These are phyloP conservation scores for Taxillus chinensis DNA, from an alignment of 164 flowering plant species.

Conservation along the genomic window DNA sequence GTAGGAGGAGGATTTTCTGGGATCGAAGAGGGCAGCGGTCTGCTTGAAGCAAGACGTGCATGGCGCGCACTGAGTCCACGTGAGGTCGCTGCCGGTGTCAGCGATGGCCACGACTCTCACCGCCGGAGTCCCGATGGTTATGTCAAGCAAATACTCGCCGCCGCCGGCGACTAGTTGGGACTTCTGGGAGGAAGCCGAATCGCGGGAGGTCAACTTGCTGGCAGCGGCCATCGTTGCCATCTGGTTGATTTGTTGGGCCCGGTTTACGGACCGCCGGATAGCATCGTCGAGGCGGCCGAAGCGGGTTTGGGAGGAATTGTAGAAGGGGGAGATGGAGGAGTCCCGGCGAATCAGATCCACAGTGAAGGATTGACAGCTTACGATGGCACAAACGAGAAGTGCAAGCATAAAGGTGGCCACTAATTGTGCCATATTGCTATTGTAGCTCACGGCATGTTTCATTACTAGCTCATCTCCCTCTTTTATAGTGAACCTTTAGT, in stretches of 20 bases:
- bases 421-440: too few species aligned
- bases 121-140: conserved; percentile 32
- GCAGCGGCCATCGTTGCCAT: not conserved
- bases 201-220: not conserved
- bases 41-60: conserved; percentile 29
- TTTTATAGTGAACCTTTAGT: too few species aligned
- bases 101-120: conserved; percentile 17
- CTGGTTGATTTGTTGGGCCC: not conserved
- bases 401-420: too few species aligned
- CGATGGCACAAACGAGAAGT: too few species aligned
- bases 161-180: not conserved
- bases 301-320: conserved; percentile 3
- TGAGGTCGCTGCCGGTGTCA: conserved; percentile 45
- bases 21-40: conserved; percentile 22
- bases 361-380: conserved; percentile 1
- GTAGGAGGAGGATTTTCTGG: conserved; percentile 26
- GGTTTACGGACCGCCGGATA: not conserved
- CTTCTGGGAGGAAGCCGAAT: not conserved
- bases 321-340: conserved; percentile 14
- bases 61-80: conserved; percentile 43
- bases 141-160: conserved; percentile 12
- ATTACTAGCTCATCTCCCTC: too few species aligned
- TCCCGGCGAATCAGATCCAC: conserved; percentile 13
- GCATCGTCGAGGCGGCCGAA: not conserved
- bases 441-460: too few species aligned